Evolutionary conservation across 2,329 filamentous ascomycete species (phyloP).

Genomic region (Escovopsis sp.): DNA sequence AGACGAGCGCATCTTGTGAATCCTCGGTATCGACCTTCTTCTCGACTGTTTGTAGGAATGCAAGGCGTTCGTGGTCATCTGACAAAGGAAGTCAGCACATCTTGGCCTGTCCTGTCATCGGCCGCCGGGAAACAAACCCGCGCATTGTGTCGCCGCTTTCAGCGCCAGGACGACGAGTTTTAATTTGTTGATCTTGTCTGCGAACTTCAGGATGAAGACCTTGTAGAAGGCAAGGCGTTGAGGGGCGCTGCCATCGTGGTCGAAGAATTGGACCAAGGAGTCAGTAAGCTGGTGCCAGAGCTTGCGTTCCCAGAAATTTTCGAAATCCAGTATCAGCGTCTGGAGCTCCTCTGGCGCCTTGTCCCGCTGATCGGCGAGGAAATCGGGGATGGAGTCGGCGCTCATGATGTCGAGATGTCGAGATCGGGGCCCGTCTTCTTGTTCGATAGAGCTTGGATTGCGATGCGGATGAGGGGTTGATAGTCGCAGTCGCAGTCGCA

Average conservation of each 20-base stretch:
- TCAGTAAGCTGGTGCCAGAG: constrained; percentile 98
- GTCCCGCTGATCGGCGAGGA: constrained; percentile 82
- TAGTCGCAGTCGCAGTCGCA: not conserved
- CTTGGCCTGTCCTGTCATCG: not conserved
- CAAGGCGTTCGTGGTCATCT: constrained; percentile 79
- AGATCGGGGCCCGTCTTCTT: not conserved
- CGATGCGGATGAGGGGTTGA: not conserved
- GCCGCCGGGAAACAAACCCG: constrained; percentile 35
- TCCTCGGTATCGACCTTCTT: constrained; percentile 83
- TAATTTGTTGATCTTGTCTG: constrained; percentile 97
- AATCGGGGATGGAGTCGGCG: constrained; percentile 76
- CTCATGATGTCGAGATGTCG: constrained; percentile 43
- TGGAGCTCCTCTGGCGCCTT: constrained; percentile 77
- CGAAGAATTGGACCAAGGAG: constrained; percentile 76
- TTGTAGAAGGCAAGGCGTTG: constrained; percentile 88
- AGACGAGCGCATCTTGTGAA: constrained; percentile 91
- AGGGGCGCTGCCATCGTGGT: constrained; percentile 60
- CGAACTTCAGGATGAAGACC: constrained; percentile 88
- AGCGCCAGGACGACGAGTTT: constrained; percentile 88
- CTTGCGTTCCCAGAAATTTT: constrained; percentile 96
- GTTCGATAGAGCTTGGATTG: not conserved
- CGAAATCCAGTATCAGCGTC: constrained; percentile 76
- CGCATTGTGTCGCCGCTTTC: constrained; percentile 72
- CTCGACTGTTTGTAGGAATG: constrained; percentile 70
- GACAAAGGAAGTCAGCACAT: constrained; percentile 6